Evolutionary conservation across 192 early-diverging fungal species (phyloP).

Genomic region (Rhizophagus clarus): DNA sequence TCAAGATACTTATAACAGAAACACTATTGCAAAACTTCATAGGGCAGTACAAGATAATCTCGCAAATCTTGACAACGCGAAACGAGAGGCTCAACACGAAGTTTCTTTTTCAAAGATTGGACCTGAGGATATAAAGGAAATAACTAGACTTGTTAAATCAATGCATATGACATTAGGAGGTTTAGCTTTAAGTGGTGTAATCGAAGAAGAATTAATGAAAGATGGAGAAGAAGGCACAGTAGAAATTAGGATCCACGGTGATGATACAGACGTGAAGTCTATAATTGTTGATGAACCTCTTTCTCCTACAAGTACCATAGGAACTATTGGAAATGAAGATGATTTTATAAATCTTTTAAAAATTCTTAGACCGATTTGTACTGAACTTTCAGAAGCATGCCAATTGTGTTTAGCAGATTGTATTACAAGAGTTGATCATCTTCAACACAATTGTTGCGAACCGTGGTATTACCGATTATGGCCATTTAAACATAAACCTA

Average conservation of each 20-base stretch:
- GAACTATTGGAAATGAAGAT: not conserved
- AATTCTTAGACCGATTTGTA: slow-evolving; percentile 23
- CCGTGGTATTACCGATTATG: slow-evolving; percentile 12
- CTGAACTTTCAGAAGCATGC: slow-evolving; percentile 11
- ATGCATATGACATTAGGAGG: slow-evolving; percentile 17
- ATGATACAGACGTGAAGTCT: not conserved
- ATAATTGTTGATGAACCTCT: not conserved
- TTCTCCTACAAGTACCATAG: not conserved
- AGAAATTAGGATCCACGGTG: slow-evolving; percentile 3
- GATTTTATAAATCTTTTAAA: slow-evolving; percentile 9
- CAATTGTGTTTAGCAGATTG: slow-evolving; percentile 26
- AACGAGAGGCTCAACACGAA: slow-evolving; percentile 16
- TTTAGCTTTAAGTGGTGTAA: slow-evolving; percentile 23
- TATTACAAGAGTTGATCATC: slow-evolving; percentile 4
- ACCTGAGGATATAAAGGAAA: slow-evolving; percentile 12
- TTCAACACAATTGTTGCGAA: slow-evolving; percentile 11
- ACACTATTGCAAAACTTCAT: slow-evolving; percentile 6
- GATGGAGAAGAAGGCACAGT: not conserved
- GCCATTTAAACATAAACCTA: not conserved
- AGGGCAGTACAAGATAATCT: slow-evolving; percentile 17
- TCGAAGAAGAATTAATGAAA: slow-evolving; percentile 23
- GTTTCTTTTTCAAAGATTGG: slow-evolving; percentile 25
- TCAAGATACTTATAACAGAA: slow-evolving; percentile 9
- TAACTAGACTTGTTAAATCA: slow-evolving; percentile 6
- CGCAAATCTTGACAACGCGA: slow-evolving; percentile 6